Conservation (phyloP, 73 alveolate genomes). For the Halteria grandinella region DNA sequence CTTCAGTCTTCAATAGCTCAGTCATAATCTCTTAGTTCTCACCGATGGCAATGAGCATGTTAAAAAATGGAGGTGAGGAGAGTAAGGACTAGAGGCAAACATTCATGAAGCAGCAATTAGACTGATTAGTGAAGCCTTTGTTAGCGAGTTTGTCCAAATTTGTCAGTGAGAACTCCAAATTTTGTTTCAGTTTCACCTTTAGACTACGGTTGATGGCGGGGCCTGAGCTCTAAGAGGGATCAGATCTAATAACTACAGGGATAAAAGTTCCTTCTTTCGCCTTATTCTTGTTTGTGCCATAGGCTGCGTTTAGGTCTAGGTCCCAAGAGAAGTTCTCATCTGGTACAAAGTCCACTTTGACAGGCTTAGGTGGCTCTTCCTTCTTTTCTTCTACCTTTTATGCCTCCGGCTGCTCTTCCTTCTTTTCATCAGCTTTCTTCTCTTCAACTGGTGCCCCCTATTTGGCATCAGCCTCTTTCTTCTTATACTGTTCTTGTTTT, state of each 20-base stretch:
- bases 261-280: conserved; percentile 30
- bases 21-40: conserved; percentile 29
- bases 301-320: conserved; percentile 11
- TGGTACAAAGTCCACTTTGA: conserved; percentile 20
- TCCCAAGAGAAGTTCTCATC: conserved; percentile 54
- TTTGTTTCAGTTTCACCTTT: conserved; percentile 5
- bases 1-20: conserved; percentile 26
- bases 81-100: conserved; percentile 39
- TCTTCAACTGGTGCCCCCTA: neutral
- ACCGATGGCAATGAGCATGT: conserved; percentile 45
- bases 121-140: conserved; percentile 53
- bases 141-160: conserved; percentile 29
- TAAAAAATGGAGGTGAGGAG: conserved; percentile 50
- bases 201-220: neutral
- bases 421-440: neutral
- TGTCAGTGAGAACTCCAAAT: conserved; percentile 45
- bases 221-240: neutral
- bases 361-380: conserved; percentile 24
- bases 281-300: conserved; percentile 37
- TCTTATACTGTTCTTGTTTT: neutral
- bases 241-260: conserved; percentile 5
- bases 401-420: neutral
- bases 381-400: conserved; percentile 7
- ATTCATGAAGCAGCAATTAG: conserved; percentile 64
- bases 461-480: neutral